Conservation (phyloP, 1,284 basidiomycete genomes). For the Cutaneotrichosporon arboriforme region DNA sequence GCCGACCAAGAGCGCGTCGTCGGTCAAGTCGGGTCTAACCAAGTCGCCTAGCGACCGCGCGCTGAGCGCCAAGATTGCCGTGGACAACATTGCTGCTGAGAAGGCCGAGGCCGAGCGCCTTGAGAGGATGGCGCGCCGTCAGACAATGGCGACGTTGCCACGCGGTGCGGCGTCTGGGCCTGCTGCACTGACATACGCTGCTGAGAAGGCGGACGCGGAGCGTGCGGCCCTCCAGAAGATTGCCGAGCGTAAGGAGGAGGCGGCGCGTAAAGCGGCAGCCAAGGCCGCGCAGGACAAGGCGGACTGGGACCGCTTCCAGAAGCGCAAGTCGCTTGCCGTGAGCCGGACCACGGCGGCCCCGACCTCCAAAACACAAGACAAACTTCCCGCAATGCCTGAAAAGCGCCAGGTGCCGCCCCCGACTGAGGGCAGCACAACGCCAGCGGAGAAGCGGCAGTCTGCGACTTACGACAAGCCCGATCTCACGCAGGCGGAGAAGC, state of each 20-base stretch:
- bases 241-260: not conserved
- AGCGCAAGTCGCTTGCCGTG: not conserved
- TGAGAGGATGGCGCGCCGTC: not conserved
- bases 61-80: not conserved
- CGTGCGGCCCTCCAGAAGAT: not conserved
- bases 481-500: too few species aligned
- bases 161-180: not conserved
- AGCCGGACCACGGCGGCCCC: not conserved
- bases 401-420: too few species aligned
- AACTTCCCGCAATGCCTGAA: too few species aligned
- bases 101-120: constrained; percentile 2
- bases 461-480: too few species aligned
- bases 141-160: not conserved
- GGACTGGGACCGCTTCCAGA: not conserved
- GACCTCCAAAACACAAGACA: too few species aligned
- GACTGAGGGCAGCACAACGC: too few species aligned
- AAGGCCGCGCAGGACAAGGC: constrained; percentile 1
- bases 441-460: too few species aligned
- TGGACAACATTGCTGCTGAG: not conserved
- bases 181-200: not conserved
- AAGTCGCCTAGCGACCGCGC: not conserved
- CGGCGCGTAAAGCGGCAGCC: not conserved
- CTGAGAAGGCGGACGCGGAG: constrained; percentile 1
- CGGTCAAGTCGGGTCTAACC: too few species aligned
- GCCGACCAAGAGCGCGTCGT: too few species aligned